A percentile compares a stretch with the other conserved stretches of the same genome.
Conservation (phyloP, 495 filamentous ascomycete genomes). For the Aspergillus taichungensis region DNA sequence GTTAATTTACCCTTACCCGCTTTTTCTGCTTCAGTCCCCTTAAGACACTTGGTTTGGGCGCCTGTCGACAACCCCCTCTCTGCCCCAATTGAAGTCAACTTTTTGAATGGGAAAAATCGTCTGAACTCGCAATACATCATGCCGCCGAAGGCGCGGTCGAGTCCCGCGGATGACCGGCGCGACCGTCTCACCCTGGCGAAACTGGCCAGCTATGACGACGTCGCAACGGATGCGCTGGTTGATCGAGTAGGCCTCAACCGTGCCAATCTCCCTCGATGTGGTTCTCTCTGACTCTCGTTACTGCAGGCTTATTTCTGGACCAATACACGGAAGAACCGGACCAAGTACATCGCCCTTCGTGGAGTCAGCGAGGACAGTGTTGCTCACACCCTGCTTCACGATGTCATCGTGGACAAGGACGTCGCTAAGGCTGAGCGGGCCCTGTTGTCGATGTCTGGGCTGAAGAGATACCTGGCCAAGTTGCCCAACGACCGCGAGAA, state of each 20-base stretch:
- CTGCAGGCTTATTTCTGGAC: conserved; percentile 88
- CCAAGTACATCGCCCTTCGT: conserved; percentile 73
- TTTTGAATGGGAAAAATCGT: conserved; percentile 9
- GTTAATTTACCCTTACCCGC: too few species aligned
- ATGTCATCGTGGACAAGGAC: conserved; percentile 70
- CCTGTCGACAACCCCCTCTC: too few species aligned
- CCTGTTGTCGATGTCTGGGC: conserved; percentile 62
- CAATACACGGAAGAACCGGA: conserved; percentile 86
- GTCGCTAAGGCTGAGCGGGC: conserved; percentile 56
- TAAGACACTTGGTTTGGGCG: too few species aligned
- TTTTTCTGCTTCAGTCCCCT: too few species aligned
- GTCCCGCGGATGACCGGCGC: conserved; percentile 43
- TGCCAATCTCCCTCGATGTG: neutral
- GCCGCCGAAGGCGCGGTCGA: conserved; percentile 37
- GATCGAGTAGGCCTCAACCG: conserved; percentile 64
- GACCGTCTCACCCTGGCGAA: conserved; percentile 75
- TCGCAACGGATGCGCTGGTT: conserved; percentile 90
- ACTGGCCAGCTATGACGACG: conserved; percentile 88
- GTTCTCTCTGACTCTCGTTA: conserved; percentile 13
- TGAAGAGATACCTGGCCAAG: conserved; percentile 57
- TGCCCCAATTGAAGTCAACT: neutral
- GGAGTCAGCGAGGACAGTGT: conserved; percentile 76
- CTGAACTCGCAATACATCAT: conserved; percentile 13
- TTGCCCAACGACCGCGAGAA: conserved; percentile 70
- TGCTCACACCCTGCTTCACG: conserved; percentile 63